Base-by-base conservation (phyloP, 352 stramenopile species). In the Phytophthora europaea region DNA sequence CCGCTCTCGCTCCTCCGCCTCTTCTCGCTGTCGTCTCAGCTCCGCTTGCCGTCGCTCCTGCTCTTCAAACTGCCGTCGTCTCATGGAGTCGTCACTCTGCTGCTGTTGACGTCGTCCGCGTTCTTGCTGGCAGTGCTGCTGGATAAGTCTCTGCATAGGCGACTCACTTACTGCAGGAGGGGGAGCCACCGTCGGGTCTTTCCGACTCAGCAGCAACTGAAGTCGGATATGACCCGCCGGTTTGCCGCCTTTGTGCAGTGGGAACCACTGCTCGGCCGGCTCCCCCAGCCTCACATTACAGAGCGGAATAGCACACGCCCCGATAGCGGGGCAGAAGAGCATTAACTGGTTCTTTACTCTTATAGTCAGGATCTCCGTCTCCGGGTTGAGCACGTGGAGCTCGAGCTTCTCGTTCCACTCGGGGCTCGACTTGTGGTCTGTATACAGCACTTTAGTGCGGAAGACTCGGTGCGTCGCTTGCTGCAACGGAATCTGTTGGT, bases 371-470 rank as follows among this genome's bases (percentile, higher is more conserved):
- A 93, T 85, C 74, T 90, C 76, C 22, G 72, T 84, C 18, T 70
- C 60, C 10, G 84, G 81, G 20, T 90, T 75, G 6, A 85, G 58
- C 8, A 93, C 70, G 16, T 83, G 75, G 26, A 93, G 68, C 51
- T 92, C 79, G 31, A 93, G 88, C 77, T 93, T 93, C 54, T 93
- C 79, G 65, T 93, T 91, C 85, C 85, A 93, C 43, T 91, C 63
- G 10, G 85, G 82, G 45, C 79, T 73, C 10, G 75, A 78, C n/a
- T 75, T 81, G 51, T 78, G 52, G 50, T 73, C 66, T 22, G 80
- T 78, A 34, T 75, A 80, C 18, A 79, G 57, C 20, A 90, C 75
- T 66, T 88, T 88, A 15, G 85, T 93, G 48, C 81, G 80, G 72
- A 90, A 93, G 26, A 79, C 73, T 23, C 80, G 81, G 58, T 90